Evolutionary conservation across 495 filamentous ascomycete species (phyloP), one percentile per base, ranked within the genome.

Genomic region (Neurospora sp.): DNA sequence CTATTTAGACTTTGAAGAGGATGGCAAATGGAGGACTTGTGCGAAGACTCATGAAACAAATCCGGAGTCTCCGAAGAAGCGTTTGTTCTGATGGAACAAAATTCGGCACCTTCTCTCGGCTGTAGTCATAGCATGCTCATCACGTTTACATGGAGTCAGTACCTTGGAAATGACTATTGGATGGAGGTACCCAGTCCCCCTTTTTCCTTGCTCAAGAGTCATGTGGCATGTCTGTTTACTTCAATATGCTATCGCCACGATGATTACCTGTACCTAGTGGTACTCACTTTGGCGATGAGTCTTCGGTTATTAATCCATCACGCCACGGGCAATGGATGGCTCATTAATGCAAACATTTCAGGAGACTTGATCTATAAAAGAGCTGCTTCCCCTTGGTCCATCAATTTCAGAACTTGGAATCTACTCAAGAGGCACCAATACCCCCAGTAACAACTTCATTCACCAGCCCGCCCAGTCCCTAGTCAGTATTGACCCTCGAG

Each of bases 381-480:
- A 46, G 8, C 42, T 46, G 42, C 42, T 18, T 20, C 9, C 9
- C 42, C 18, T 46, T n/a, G 42, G 18, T n/a, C 18, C 18, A 9
- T 9, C 18, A n/a, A 42, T 18, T 6, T 18, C 14, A 42, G 14
- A 18, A 42, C 11, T 42, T 5, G 1, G 41, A 42, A 35, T 94
- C 39, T 89, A 89, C 48, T 85, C 81, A 20, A 82, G 82, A 39
- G 81, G 84, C 70, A 82, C 80, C 38, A 78, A 78, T 16, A 82
- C 74, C 39, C 82, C 84, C 79, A 72, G 90, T 69, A 89, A 89
- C 69, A 93, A 94, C 80, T 90, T 90, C 76, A 89, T 97, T 74
- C 90, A 92, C 74, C 90, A 93, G 76, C 93, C 96, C 82, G 93
- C 93, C 7, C 90, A 94, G 79, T 93, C 89, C n/a, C 84, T 97